phyloP scores from a whole-genome alignment of 345 rosid species.

The Sisymbrium irio region DNA sequence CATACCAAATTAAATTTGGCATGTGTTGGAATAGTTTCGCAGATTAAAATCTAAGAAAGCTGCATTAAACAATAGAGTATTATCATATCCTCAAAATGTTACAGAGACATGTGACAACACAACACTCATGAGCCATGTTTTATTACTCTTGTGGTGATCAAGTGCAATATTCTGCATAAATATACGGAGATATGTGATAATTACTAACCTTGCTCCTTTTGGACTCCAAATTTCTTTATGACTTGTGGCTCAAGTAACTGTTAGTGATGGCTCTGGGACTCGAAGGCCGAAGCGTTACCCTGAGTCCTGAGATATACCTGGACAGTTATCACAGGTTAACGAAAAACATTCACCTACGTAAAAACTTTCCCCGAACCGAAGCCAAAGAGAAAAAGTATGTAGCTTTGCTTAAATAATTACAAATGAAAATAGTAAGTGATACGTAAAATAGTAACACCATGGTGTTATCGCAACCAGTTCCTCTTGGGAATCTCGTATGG shows the following conservation, averaged over 20 bases:
- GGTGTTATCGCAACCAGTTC: conserved; percentile 12
- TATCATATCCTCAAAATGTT: not conserved
- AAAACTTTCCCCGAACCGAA: not conserved
- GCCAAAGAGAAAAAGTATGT: not conserved
- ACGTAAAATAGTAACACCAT: conserved; percentile 1
- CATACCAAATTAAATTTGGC: not conserved
- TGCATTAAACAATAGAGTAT: not conserved
- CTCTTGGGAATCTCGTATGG: conserved; percentile 5
- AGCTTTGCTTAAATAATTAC: not conserved
- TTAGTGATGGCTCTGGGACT: not conserved
- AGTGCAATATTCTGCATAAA: not conserved
- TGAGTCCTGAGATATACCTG: not conserved
- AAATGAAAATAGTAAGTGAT: conserved; percentile 16
- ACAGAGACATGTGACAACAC: not conserved
- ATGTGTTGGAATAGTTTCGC: not conserved
- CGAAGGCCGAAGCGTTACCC: conserved; percentile 1
- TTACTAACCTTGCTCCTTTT: conserved; percentile 4
- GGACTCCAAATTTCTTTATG: not conserved
- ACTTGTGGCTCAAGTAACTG: not conserved
- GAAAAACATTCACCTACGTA: conserved; percentile 12
- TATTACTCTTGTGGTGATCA: too few species aligned
- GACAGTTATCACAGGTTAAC: conserved; percentile 12
- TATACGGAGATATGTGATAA: not conserved
- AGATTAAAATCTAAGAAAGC: not conserved
- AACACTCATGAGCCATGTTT: not conserved